These are phyloP conservation scores for Alternaria ethzedia DNA, from an alignment of 2,329 filamentous ascomycete genomes.

Conservation along the genomic window DNA sequence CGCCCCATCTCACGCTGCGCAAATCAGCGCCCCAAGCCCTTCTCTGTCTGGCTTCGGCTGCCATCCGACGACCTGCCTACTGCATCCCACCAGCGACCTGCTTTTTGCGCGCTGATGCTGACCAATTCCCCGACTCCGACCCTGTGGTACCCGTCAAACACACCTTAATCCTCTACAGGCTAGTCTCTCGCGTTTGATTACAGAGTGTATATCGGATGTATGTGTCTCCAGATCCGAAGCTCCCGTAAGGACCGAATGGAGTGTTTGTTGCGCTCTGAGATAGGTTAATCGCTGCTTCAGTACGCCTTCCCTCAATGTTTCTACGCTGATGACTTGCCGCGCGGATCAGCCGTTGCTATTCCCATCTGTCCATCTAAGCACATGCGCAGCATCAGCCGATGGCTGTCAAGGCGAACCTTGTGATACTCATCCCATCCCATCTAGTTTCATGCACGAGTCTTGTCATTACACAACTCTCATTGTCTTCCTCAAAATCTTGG, in stretches of 20 bases:
- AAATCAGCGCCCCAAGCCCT: background rate
- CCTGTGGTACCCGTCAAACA: constrained; percentile 16
- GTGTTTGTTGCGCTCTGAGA: background rate
- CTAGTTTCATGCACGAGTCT: background rate
- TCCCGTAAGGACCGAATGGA: constrained; percentile 14
- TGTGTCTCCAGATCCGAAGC: constrained; percentile 24
- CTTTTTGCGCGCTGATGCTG: constrained; percentile 12
- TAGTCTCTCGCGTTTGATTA: constrained; percentile 9
- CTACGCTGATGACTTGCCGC: background rate
- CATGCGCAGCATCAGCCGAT: constrained; percentile 1
- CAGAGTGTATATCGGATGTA: constrained; percentile 16
- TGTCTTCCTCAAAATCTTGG: background rate
- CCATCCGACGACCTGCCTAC: constrained; percentile 4
- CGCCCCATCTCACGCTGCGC: background rate
- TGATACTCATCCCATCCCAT: background rate
- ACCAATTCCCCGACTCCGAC: constrained; percentile 26
- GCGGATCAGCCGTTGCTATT: background rate
- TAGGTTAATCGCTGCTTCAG: background rate
- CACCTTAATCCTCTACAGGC: constrained; percentile 7
- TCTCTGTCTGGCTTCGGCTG: constrained; percentile 21
- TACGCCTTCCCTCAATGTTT: background rate
- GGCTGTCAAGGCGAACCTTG: background rate
- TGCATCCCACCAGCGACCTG: constrained; percentile 17
- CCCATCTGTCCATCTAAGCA: background rate
- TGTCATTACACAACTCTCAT: background rate